phyloP scores from a whole-genome alignment of 768 basidiomycete genomes.

The Chalciporus pseudorubinellus region DNA sequence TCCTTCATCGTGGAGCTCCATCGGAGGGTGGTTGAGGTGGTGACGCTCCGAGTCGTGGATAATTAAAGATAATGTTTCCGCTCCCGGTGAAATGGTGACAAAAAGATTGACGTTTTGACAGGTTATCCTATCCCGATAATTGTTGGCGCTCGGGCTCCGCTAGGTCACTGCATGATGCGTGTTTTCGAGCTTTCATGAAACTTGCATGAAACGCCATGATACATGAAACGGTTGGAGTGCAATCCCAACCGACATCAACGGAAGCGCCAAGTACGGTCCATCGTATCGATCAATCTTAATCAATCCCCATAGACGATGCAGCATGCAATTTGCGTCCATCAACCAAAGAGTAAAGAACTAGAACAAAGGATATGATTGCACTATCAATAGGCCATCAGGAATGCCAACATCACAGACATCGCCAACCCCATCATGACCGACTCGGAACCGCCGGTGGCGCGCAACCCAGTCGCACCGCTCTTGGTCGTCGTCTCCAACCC shows the following conservation, averaged over 20 bases:
- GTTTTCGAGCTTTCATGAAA: background rate
- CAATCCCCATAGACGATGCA: no score
- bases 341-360: background rate
- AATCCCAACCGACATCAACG: background rate
- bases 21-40: no score
- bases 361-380: background rate
- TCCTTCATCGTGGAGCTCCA: no score
- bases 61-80: background rate
- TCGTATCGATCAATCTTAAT: no score
- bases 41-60: background rate
- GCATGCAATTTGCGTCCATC: background rate
- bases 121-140: background rate
- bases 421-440: background rate
- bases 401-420: background rate
- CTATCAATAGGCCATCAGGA: background rate
- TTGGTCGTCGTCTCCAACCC: background rate
- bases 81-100: background rate
- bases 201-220: background rate
- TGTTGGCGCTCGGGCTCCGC: background rate
- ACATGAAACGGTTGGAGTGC: no score
- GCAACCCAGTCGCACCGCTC: background rate
- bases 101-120: background rate
- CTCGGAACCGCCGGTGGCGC: background rate
- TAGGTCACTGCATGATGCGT: background rate
- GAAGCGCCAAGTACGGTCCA: background rate